phyloP scores from a whole-genome alignment of 805 yeast genomes.

The Candida ipomoeae region DNA sequence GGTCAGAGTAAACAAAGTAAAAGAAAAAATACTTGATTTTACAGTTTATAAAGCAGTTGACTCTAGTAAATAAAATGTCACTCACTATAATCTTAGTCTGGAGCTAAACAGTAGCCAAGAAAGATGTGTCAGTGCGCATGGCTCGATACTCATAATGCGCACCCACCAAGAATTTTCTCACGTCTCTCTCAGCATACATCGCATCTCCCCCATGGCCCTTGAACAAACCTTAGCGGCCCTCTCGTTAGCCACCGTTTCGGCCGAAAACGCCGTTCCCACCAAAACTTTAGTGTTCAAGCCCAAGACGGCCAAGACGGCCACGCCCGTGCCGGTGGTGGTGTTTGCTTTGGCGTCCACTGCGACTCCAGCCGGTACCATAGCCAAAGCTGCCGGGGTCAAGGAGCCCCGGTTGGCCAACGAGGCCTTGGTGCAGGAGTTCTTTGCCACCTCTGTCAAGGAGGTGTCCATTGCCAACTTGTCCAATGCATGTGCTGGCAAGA shows the following conservation, averaged over 20 bases:
- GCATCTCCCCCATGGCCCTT: slow-evolving; percentile 47
- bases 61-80: no score
- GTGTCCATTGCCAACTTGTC: slow-evolving; percentile 54
- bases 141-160: no score
- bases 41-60: no score
- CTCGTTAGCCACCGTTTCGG: slow-evolving; percentile 52
- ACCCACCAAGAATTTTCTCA: no score
- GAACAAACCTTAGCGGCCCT: slow-evolving; percentile 65
- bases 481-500: slow-evolving; percentile 45
- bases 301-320: slow-evolving; percentile 77
- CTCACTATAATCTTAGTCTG: no score
- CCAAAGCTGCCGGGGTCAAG: slow-evolving; percentile 64
- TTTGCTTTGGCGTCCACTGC: slow-evolving; percentile 68
- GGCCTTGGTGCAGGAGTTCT: slow-evolving; percentile 66
- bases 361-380: slow-evolving; percentile 64
- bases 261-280: slow-evolving; percentile 51
- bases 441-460: slow-evolving; percentile 54
- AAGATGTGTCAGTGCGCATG: no score
- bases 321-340: slow-evolving; percentile 75
- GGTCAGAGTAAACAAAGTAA: no score
- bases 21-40: no score
- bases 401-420: slow-evolving; percentile 88
- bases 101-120: no score
- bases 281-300: slow-evolving; percentile 87
- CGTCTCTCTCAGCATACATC: not conserved